These are phyloP conservation scores for Botrytis galanthina DNA, from an alignment of 2,329 filamentous ascomycete species.

Conservation along the genomic window DNA sequence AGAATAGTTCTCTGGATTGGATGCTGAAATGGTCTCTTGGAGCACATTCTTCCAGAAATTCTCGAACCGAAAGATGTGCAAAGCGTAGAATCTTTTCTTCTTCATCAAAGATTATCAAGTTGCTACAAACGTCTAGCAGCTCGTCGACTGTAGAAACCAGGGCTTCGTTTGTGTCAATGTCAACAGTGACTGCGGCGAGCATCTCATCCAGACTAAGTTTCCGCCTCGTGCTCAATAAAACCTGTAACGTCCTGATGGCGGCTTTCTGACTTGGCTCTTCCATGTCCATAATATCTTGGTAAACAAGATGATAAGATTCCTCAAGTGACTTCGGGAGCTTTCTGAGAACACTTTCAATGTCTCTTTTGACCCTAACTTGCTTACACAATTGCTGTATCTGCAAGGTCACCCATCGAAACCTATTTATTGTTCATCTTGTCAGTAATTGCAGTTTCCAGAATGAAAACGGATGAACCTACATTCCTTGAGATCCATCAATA, in stretches of 20 bases:
- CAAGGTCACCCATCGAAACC: background rate
- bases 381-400: background rate
- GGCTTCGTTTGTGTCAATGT: background rate
- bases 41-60: background rate
- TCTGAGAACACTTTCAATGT: background rate
- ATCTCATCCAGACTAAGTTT: background rate
- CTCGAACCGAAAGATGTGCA: background rate
- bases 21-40: background rate
- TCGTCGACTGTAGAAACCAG: background rate
- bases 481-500: background rate
- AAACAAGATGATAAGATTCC: background rate
- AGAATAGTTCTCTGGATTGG: background rate
- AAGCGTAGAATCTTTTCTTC: background rate
- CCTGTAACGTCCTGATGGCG: background rate
- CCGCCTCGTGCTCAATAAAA: background rate
- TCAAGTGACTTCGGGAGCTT: background rate
- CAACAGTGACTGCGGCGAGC: background rate
- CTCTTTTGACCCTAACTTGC: background rate
- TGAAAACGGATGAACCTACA: background rate
- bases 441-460: rapidly evolving
- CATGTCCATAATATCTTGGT: background rate
- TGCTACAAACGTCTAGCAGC: background rate
- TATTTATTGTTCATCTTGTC: background rate
- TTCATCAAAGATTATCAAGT: background rate
- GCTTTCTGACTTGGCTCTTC: background rate